Evolutionary conservation across 768 basidiomycete species (phyloP), one percentile per base, ranked within the genome.

Genomic region (Galerina marginata): DNA sequence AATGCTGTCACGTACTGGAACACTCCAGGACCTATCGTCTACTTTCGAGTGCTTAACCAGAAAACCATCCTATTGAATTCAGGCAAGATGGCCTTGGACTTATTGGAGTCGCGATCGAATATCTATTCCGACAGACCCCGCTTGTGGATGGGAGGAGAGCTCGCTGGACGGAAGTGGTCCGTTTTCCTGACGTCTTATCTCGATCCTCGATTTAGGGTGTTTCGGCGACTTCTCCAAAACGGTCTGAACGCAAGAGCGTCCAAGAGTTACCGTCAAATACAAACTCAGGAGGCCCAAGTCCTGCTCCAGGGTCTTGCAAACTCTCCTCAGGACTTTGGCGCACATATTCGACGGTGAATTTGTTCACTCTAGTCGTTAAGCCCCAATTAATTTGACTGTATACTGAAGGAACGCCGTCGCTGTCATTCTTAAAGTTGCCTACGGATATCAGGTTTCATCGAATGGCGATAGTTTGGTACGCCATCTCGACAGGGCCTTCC

Each of bases 51-150:
- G 48, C 68, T 81, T 50, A 75, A 76, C 51, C 70, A 69, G 37
- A 67, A 75, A 16, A 73, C 79, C 11, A 71, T 87, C 49, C 68
- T 86, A 59, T 67, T 87, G 20, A 86, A 82, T 69, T 77, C 77
- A 15, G 72, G 72, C 37, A 74, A 74, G 54, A 71, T 76, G 9
- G 80, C 76, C 2, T 65, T 72, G 36, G 82, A 83, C 47, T 72
- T 87, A 12, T 74, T 87, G 38, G 83, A 84, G 48, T 68, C 72
- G 33, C 78, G 82, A 10, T 80, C 82, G 7, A 67, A 66, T 10
- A 78, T 82, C 45, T 85, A 85, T 62, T 84, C 83, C 3, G 83
- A 83, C 61, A 71, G 83, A 36, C 83, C 83, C 1, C 60, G 63
- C 1, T 38, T 48, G 4, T 73, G 70, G 71, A 74, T 79, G 72